Base-by-base conservation (phyloP, 345 rosid species). In the Hibiscus trionum region DNA sequence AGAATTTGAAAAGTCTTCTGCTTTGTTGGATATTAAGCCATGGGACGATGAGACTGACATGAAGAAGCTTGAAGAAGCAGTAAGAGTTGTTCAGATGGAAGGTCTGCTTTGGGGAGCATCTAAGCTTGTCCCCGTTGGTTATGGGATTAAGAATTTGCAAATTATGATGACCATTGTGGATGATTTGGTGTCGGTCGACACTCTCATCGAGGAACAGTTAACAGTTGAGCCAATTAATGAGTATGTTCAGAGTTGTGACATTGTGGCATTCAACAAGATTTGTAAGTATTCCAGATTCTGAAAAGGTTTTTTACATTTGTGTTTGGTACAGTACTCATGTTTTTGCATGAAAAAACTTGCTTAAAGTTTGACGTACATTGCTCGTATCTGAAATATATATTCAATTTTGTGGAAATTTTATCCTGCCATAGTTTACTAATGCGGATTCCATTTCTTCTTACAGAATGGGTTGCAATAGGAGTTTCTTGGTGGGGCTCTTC, bases 11-110 rank as follows among this genome's bases (percentile, higher is more conserved):
- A 91, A 91, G 86, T 91, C 97, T 1, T 89, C 93, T 12, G 93
- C 89, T 31, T 71, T 91, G 62, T 42, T 91, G 82, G 95, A 91
- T 75, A 69, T 91, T 58, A 91, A 91, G 75, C 97, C 97, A 2
- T 89, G 97, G 97, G 97, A 91, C 75, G 97, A 91, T 77, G 97
- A 91, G 76, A 91, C 97, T 4, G 97, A 91, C 84, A 91, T 91
- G 97, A 84, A 87, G 79, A 91, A 87, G 80, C 88, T 89, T 3
- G 97, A 91, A 79, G 94, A 89, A 74, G 84, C 88, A 24, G 97
- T 91, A 49, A 83, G 95, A 75, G 69, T 88, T 42, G 70, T 91
- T 57, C 50, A 89, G 68, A 79, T 81, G 91, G 91, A 87, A 62
- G 97, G 97, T 0, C 81, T 89, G 16, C 70, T 82, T 31, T 91